phyloP scores from a whole-genome alignment of 164 flowering plant species.

The Litsea cubeba region DNA sequence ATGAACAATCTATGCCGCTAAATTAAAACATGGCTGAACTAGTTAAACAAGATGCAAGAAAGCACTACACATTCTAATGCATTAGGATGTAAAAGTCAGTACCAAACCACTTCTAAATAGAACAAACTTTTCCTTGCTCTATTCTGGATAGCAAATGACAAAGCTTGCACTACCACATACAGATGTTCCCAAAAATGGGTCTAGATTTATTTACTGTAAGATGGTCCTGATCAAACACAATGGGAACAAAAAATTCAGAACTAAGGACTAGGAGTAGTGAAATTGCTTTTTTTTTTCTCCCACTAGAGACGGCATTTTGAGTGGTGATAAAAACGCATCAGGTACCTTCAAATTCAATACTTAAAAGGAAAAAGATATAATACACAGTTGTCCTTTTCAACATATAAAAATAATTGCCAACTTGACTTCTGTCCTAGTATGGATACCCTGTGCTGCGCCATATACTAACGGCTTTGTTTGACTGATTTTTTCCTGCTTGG shows the following conservation, averaged over 20 bases:
- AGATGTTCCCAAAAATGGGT: too few relatives aligned
- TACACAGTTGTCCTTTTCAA: too few relatives aligned
- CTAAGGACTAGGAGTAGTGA: background rate
- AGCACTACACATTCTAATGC: background rate
- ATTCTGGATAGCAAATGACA: too few relatives aligned
- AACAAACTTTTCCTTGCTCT: background rate
- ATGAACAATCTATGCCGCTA: background rate
- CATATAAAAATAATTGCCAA: too few relatives aligned
- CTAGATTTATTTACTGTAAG: too few relatives aligned
- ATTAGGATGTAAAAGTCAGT: background rate
- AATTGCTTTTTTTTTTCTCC: background rate
- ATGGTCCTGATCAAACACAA: too few relatives aligned
- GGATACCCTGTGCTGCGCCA: too few relatives aligned
- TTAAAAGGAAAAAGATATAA: too few relatives aligned
- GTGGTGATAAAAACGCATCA: background rate
- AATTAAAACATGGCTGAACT: background rate
- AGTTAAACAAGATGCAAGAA: background rate
- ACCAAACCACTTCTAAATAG: background rate
- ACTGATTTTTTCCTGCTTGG: too few relatives aligned
- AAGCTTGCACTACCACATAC: too few relatives aligned
- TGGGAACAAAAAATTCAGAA: background rate
- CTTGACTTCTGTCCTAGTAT: too few relatives aligned
- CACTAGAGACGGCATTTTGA: background rate
- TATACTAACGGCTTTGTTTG: too few relatives aligned
- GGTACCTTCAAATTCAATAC: background rate